Evolutionary conservation across 352 stramenopile genomes (phyloP).

Genomic region (Phytophthora pisi): DNA sequence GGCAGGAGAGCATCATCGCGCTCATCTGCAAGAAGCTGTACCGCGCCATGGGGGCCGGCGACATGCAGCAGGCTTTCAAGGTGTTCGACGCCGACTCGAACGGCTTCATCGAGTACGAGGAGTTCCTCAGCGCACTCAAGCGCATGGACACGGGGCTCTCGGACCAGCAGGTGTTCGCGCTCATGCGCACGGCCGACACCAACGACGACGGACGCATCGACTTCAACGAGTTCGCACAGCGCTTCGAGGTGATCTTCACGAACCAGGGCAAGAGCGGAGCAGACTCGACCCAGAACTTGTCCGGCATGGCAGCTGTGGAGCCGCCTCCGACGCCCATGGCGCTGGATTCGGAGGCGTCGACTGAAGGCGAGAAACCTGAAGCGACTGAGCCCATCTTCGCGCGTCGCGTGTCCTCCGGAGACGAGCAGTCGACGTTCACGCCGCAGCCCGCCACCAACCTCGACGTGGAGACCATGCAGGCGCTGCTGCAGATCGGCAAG

Average conservation of each 20-base stretch:
- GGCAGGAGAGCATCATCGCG: constrained; percentile 92
- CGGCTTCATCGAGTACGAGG: constrained; percentile 93
- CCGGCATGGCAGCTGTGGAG: constrained; percentile 8
- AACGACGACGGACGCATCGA: constrained; percentile 93
- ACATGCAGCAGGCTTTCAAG: constrained; percentile 90
- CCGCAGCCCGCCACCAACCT: constrained; percentile 61
- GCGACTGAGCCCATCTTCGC: constrained; percentile 40
- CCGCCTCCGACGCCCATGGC: constrained; percentile 27
- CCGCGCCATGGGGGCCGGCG: constrained; percentile 88
- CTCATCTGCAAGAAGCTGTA: constrained; percentile 94
- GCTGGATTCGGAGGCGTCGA: constrained; percentile 17
- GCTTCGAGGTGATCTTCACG: constrained; percentile 94
- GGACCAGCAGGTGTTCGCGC: constrained; percentile 92
- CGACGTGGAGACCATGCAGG: constrained; percentile 84
- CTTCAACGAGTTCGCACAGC: constrained; percentile 90
- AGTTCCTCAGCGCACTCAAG: constrained; percentile 92
- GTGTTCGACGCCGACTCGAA: constrained; percentile 91
- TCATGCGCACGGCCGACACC: constrained; percentile 93
- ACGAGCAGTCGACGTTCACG: constrained; percentile 70
- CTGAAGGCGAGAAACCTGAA: constrained; percentile 19
- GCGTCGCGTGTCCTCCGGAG: constrained; percentile 60
- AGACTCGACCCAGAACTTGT: constrained; percentile 22
- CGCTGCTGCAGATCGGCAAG: constrained; percentile 78
- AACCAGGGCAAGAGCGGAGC: constrained; percentile 48
- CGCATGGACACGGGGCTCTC: constrained; percentile 92